Conservation (phyloP, 768 basidiomycete genomes). For the Cystobasidiopsis lactophilus region DNA sequence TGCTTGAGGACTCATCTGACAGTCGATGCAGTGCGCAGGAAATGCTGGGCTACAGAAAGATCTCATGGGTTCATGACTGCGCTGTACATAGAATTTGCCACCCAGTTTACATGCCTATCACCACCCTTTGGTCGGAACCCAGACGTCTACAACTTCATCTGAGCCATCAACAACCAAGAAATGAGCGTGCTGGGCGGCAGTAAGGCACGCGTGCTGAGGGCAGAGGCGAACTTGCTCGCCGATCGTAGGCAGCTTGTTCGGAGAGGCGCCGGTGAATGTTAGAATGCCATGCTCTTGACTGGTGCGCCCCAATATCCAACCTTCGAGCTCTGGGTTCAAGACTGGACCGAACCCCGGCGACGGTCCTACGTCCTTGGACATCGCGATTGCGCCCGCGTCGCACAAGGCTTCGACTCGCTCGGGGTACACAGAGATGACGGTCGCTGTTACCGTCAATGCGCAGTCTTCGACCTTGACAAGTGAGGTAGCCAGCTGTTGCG, state of each 20-base stretch:
- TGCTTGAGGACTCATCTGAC: no score
- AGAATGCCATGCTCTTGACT: slow-evolving; percentile 7
- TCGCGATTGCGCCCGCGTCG: slow-evolving; percentile 64
- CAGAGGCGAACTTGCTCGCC: neutral
- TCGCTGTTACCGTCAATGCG: slow-evolving; percentile 1
- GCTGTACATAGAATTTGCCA: no score
- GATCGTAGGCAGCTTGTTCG: neutral
- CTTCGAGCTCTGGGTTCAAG: slow-evolving; percentile 19
- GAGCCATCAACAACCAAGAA: slow-evolving; percentile 3
- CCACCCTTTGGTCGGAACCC: slow-evolving; percentile 5
- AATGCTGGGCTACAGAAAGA: slow-evolving; percentile 2
- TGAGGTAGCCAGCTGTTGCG: slow-evolving; percentile 4
- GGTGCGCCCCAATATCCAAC: slow-evolving; percentile 4
- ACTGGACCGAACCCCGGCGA: slow-evolving; percentile 51
- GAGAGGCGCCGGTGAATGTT: neutral
- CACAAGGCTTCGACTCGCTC: slow-evolving; percentile 46
- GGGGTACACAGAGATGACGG: slow-evolving; percentile 6
- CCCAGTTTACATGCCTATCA: no score
- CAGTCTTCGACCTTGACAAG: slow-evolving; percentile 2
- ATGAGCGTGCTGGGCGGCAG: slow-evolving; percentile 3
- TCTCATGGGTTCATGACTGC: neutral
- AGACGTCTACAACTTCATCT: slow-evolving; percentile 3
- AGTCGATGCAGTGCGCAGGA: no score
- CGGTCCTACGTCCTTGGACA: slow-evolving; percentile 67
- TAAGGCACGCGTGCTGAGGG: slow-evolving; percentile 8